Base-by-base conservation (phyloP, 1,139 yeast genomes). In the Protomyces lactucae-debilis region DNA sequence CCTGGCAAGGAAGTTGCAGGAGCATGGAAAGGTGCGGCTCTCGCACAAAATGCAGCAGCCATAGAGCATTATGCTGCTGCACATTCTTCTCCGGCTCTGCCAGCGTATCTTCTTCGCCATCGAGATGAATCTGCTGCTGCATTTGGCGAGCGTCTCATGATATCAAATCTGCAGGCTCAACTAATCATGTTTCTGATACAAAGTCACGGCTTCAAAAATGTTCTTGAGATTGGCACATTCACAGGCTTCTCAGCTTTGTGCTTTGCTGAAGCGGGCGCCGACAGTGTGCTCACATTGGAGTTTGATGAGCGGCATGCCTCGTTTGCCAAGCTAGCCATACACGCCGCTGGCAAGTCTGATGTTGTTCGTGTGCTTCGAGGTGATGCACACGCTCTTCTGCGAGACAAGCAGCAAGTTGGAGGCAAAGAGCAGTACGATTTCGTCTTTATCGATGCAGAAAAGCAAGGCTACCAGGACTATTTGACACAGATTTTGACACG, bases 401-500 rank as follows among this genome's bases (percentile, higher is more conserved):
- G 16, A 21, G 64, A 54, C 51, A 51, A 45, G 55, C 45, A 46
- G 6, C 16, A 16, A 0, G 53, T 59, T 6, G 57, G 54, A 2
- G 63, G 63, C 32, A 43, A 21, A 21, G 48, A 43, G 5, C 36
- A 35, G n/a, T 60, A 52, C 16, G 64, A 60, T 35, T 25, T 60
- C 28, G 45, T 60, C 59, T 60, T 60, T 46, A 60, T 60, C 35
- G 64, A 60, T 37, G 64, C 64, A 40, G 64, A 60, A 18, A 60
- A 60, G 55, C 18, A 23, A 10, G 64, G 64, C 40, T 60, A 60
- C 40, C 36, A 28, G 18, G 64, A 43, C 21, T 60, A 60, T 37
- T 16, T 54, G 25, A 10, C 23, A 14, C 37, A 25, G 21, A 46
- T 60, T 8, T 48, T 60, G 48, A 39, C 36, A 9, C 36, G 55